These are phyloP conservation scores for Pythium apleroticum DNA, from an alignment of 352 stramenopile species.

Conservation along the genomic window DNA sequence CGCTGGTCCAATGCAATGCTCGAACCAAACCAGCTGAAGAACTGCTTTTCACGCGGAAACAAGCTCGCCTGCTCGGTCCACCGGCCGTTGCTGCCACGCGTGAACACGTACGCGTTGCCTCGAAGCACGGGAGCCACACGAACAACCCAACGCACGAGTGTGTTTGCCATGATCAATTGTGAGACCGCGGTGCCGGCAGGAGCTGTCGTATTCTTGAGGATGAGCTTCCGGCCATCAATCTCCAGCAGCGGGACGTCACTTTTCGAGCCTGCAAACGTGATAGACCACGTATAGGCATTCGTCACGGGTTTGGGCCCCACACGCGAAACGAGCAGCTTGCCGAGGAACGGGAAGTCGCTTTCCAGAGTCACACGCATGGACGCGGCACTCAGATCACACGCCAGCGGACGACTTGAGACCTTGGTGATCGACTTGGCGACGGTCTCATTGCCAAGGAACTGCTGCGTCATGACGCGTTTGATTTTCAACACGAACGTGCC, in stretches of 20 bases:
- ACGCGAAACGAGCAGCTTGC: constrained; percentile 69
- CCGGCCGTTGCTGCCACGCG: constrained; percentile 37
- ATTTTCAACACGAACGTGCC: constrained; percentile 60
- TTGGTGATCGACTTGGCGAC: constrained; percentile 21
- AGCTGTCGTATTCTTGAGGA: constrained; percentile 19
- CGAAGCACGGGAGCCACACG: constrained; percentile 58
- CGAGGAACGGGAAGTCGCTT: constrained; percentile 61
- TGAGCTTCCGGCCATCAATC: constrained; percentile 35
- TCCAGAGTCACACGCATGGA: constrained; percentile 58
- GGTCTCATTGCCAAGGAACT: constrained; percentile 15
- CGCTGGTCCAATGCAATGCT: constrained; percentile 81
- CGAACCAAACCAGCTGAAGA: constrained; percentile 85
- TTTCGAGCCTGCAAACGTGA: constrained; percentile 70
- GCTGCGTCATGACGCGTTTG: constrained; percentile 28
- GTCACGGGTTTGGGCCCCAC: constrained; percentile 42
- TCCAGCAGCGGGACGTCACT: constrained; percentile 62
- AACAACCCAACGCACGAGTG: constrained; percentile 44
- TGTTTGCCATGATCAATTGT: constrained; percentile 4
- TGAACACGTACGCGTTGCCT: constrained; percentile 70
- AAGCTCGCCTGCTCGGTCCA: constrained; percentile 93
- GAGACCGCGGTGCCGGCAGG: constrained; percentile 14
- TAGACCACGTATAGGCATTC: constrained; percentile 77
- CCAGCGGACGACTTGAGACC: constrained; percentile 48
- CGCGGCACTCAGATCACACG: constrained; percentile 44
- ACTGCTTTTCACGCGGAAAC: constrained; percentile 90